Base-by-base conservation (phyloP, 768 basidiomycete genomes). In the Tricholoma furcatifolium region DNA sequence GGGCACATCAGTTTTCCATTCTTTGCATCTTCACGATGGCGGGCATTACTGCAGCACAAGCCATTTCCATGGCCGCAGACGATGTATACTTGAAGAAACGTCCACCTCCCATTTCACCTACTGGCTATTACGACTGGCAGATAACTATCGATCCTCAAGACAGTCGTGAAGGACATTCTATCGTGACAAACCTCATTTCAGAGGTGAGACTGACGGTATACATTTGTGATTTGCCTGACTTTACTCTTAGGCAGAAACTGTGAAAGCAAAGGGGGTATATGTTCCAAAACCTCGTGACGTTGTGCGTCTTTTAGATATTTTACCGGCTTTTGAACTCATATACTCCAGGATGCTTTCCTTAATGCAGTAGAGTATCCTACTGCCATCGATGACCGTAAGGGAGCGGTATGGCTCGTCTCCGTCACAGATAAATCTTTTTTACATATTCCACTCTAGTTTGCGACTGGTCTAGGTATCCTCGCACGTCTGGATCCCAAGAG, bases 111-210 rank as follows among this genome's bases (percentile, higher is more conserved):
- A 58, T 54, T 38, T 70, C 76, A 2, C 71, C 72, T 3, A 73
- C 75, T 52, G 77, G 76, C 6, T 70, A 69, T 46, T 79, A 79
- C 59, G 73, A 76, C 59, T 72, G 67, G 61, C 66, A 78, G 56
- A 67, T 70, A 15, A 59, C 63, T 9, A 59, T 62, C n/a, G 57
- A 65, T 21, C 62, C 67, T n/a, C 60, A 59, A 10, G 58, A 58
- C n/a, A 54, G 59, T 21, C 61, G 58, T 4, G 59, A 69, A 43
- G 68, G 63, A 2, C 73, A 74, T 46, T 70, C 73, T 10, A 58
- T 56, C 4, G 59, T 76, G n/a, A 68, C 69, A 39, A 71, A 71
- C 40, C 58, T 70, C 40, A 48, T 68, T 32, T 58, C 62, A 21
- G 38, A 54, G 47, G 67, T 67, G 41, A 46, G 57, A 34, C 12